phyloP scores from a whole-genome alignment of 441 rosid species.

The Geranium incanum region DNA sequence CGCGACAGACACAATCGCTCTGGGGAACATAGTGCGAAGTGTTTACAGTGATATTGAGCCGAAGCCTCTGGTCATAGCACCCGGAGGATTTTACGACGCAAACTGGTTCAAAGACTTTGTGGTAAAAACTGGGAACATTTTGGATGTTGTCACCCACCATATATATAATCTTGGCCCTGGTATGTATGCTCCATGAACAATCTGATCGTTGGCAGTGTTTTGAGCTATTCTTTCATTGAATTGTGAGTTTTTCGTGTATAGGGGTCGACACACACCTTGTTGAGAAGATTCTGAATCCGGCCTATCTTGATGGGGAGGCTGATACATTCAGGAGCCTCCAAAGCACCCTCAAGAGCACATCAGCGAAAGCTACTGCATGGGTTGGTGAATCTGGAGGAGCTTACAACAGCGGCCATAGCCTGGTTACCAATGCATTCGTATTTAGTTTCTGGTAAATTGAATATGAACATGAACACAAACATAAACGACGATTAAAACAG shows the following conservation, averaged over 20 bases:
- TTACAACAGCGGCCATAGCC: conserved; percentile 78
- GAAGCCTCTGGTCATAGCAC: conserved; percentile 68
- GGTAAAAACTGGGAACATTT: conserved; percentile 36
- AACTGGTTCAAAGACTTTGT: conserved; percentile 61
- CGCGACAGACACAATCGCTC: conserved; percentile 54
- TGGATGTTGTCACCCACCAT: conserved; percentile 68
- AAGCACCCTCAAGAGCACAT: conserved; percentile 40
- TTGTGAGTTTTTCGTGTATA: conserved; percentile 17
- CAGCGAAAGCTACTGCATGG: conserved; percentile 61
- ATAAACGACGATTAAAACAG: not conserved
- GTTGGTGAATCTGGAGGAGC: conserved; percentile 98
- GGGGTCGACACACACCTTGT: conserved; percentile 72
- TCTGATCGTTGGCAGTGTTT: conserved; percentile 11
- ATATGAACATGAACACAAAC: not conserved
- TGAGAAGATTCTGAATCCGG: conserved; percentile 74
- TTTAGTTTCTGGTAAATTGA: conserved; percentile 76
- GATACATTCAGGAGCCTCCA: conserved; percentile 45
- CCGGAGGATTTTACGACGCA: conserved; percentile 80
- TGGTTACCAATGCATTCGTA: conserved; percentile 76
- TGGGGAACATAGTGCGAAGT: conserved; percentile 38
- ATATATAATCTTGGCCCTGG: conserved; percentile 97
- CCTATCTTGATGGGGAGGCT: conserved; percentile 53
- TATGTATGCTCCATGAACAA: conserved; percentile 19
- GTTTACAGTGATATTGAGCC: conserved; percentile 38
- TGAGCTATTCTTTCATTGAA: not conserved